Base-by-base conservation (phyloP, 2,329 filamentous ascomycete genomes). In the Leptographium wingfieldii region DNA sequence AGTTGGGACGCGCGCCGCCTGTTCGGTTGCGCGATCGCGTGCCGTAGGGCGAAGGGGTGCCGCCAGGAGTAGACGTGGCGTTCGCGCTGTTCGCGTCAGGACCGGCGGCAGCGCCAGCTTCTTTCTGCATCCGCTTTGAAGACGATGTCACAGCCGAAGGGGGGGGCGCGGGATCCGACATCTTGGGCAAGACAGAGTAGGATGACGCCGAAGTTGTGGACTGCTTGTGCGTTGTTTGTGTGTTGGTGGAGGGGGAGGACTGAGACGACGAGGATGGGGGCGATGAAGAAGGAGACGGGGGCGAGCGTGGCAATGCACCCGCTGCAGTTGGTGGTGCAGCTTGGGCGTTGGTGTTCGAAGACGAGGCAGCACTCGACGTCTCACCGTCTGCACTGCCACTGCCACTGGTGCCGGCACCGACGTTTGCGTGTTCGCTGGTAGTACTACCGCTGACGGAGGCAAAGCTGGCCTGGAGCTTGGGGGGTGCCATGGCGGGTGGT, bases 1-100 rank as follows among this genome's bases (percentile, higher is more conserved):
- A 99, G 74, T 99, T 99, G 65, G 87, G 85, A 66, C 94, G 88
- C 67, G 87, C 81, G 66, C 81, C 84, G 68, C 88, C 87, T 61
- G 83, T 86, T 69, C 92, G 87, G 73, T 95, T 95, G 71, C 94
- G 88, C 67, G 92, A 96, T 68, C 92, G 87, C 71, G 94, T 99
- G 69, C 92, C 92, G 73, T 99, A 96, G 55, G 84, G 85, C 66
- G 84, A 85, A 57, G 86, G 77, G 33, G 74, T 76, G 65, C 80
- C 61, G n/a, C 43, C 59, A 1, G 56, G 33, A 2, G 58, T 46
- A 3, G 62, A 58, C 11, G 59, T 53, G 31, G 27, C 48, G 22
- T 43, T 51, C 40, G 56, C 58, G 51, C 25, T 59, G 22, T 11
- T 56, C 27, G 53, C 27, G 46, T 52, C 53, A 25, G 46, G 12